Base-by-base conservation (phyloP, 1,139 yeast species). In the Maudiozyma humilis region DNA sequence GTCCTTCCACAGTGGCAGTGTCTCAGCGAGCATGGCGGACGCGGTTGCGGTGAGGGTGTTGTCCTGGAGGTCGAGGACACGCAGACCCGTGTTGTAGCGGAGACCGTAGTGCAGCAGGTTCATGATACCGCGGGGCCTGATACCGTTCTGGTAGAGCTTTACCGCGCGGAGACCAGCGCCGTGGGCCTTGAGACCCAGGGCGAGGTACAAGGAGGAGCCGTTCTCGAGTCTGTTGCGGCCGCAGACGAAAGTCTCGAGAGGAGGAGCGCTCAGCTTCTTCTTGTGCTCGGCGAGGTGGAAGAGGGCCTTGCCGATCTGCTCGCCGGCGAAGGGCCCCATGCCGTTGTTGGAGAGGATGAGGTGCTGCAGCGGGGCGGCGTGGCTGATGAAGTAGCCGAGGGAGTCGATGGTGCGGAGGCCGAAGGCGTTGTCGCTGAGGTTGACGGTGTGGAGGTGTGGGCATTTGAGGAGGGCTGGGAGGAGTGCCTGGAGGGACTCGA, bases 281-380 rank as follows among this genome's bases (percentile, higher is more conserved):
- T 86, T 85, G 47, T 78, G 79, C 41, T 66, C 65, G n/a, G 94
- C 79, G 54, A 89, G 73, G 56, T 75, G 73, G 66, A 72, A 86
- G 47, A 91, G 74, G 4, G 95, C 86, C 52, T 78, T 78, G 48
- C 96, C 98, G 52, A 91, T 84, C 64, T 95, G 76, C 44, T 93
- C 82, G 55, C 98, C 98, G 0, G 97, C 95, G 64, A 83, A 84
- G 27, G 98, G 98, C 18, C 98, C 98, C 79, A 91, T 82, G 44
- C 98, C 98, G 63, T 93, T 91, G 67, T 91, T 91, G 40, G 96
- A 83, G 51, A 93, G 71, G 51, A 86, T 80, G 63, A 93, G 75
- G 61, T 91, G 96, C 64, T 85, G 82, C 47, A 91, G 68, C 20
- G 95, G 79, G 15, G 78, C 73, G 39, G 94, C 95, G 55, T 79